Evolutionary conservation across 202 grass and related monocot genomes (phyloP), one percentile per base, ranked within the genome.

Genomic region (Setaria viridis): DNA sequence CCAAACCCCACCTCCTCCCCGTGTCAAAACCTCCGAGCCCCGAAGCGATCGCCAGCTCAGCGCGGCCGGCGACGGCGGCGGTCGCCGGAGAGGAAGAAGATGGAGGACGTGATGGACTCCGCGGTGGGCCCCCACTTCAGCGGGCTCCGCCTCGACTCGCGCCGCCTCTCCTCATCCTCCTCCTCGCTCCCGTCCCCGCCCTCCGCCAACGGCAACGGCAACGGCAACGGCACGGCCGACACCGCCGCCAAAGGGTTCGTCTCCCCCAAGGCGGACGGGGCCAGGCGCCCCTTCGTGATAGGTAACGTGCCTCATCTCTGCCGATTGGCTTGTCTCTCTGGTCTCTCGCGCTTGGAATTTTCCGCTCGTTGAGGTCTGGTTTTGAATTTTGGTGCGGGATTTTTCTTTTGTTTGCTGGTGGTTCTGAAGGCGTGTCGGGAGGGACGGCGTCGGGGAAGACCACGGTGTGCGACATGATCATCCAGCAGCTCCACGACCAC

Each of bases 381-480:
- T 74, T 74, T 79, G 60, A 70, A 37, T 68, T 75, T 32, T 30
- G 51, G 37, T 25, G 17, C 4, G 56, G 20, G 41, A 60, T 62
- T 15, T 49, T 73, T 85, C 49, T 87, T 2, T 72, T 85, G 25
- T 62, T 85, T 3, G 72, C 60, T 43, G 29, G 33, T 78, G 46
- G 66, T 19, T 67, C 9, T 77, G 83, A 50, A 99, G 97, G 94
- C 73, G 94, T 99, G 20, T 97, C 80, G 41, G 97, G 97, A 16
- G 97, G 94, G 87, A 99, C 97, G 56, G 97, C 97, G 41, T 99
- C 97, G 19, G 97, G 97, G 78, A 99, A 99, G 94, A 99, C 97
- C 33, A 99, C 97, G 21, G 97, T 99, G 46, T 99, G 97, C 79
- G 97, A 99, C 84, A 97, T 93, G 97, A 99, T 99, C 87, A 99